Base-by-base conservation (phyloP, 805 yeast genomes). In the Kluyveromyces siamensis region DNA sequence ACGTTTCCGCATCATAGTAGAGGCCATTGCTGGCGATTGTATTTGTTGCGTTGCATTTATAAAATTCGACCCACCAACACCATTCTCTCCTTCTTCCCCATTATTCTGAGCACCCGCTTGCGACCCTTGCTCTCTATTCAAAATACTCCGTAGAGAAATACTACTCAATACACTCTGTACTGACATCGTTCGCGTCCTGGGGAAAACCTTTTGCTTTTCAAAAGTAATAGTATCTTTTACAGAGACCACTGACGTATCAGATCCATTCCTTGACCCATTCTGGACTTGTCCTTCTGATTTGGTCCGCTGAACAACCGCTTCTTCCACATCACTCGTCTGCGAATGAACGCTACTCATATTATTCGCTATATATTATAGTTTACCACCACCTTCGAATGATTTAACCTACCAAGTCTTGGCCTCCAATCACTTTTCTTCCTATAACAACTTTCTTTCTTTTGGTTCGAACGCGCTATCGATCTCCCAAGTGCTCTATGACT, bases 121-220 rank as follows among this genome's bases (percentile, higher is more conserved):
- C 83, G 49, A 84, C 81, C 52, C 83, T 76, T 49, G 78, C 82
- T 54, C 81, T 58, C 76, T 84, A 55, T 73, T 77, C 55, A 62
- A 75, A 48, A 83, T 79, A 69, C 87, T 86, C 71, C 58, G 67
- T 71, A 61, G 78, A 72, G 67, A 89, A 74, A 75, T 87, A 79
- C 69, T 88, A 16, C 73, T 69, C 38, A 72, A 55, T 9, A 71
- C 73, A 38, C 72, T 67, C 53, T 70, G 75, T 0, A 67, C 70
- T 1, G 71, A 66, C 41, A 68, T 71, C 1, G 71, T 61, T 50
- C 74, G 57, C 45, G 63, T 61, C 47, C 69, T 62, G 4, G 73
- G 70, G 4, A 86, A 74, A 74, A 95, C 91, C 64, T 80, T 56
- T 77, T 62, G 63, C 42, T 82, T 72, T 73, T 79, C 64, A 64